Base-by-base conservation (phyloP, 2,329 filamentous ascomycete genomes). In the Berkeleyomyces basicola region DNA sequence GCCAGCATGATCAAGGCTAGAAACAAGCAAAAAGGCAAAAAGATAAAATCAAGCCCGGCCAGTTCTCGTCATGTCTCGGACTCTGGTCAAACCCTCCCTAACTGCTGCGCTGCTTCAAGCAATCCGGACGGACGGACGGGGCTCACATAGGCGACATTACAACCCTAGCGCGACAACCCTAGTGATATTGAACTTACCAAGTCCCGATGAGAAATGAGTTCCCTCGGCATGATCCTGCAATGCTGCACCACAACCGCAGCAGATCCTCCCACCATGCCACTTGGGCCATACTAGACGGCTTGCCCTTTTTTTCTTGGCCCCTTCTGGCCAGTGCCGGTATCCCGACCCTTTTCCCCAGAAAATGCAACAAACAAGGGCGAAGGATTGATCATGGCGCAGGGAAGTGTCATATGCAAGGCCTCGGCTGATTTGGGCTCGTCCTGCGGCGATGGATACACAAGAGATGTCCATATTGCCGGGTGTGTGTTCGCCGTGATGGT, bases 301-400 rank as follows among this genome's bases (percentile, higher is more conserved):
- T 36, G 3, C 36, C 31, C 14, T 4, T 33, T 36, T 6, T 33
- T 59, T 39, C 40, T 23, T 59, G 10, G 3, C 57, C 43, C 43
- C 40, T 33, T 55, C 51, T 55, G 51, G 51, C 51, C 51, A 61
- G 60, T 61, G 16, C 60, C 60, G 60, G 60, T 61, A 55, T 57
- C 49, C 60, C 60, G 60, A 61, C 51, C 60, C 60, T 61, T 61
- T 61, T 61, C 60, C 51, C 60, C 60, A 61, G 60, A 51, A 61
- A 61, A 57, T 61, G 36, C 49, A 44, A 37, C 58, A 31, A 46
- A 36, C 43, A n/a, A 44, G 33, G 31, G 40, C 23, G 23, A 59
- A 58, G 40, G 37, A 58, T 44, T 33, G 33, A 44, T 44, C 40
- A 58, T 55, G 37, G 51, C 51, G 51, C 51, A 55, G n/a, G 51